These are phyloP conservation scores for Fusarium sp. DNA, from an alignment of 2,329 filamentous ascomycete genomes.

Conservation along the genomic window DNA sequence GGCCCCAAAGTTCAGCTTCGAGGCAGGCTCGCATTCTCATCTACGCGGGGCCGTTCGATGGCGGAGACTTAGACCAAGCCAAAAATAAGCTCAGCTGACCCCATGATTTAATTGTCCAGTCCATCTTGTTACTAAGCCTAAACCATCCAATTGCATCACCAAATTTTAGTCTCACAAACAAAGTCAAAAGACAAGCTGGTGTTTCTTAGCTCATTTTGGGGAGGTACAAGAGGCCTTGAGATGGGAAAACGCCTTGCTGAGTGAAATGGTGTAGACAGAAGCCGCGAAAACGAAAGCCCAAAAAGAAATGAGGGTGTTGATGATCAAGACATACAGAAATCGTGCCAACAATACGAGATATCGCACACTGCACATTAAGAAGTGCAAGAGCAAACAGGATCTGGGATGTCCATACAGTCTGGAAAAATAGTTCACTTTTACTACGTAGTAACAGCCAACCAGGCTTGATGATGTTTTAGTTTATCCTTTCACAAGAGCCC, in stretches of 20 bases:
- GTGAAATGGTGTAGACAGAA: conserved; percentile 1
- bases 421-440: background rate
- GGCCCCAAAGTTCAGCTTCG: background rate
- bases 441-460: background rate
- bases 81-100: conserved; percentile 10
- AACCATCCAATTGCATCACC: background rate
- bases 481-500: background rate
- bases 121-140: background rate
- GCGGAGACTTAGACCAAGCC: background rate
- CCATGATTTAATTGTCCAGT: background rate
- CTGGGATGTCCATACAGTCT: background rate
- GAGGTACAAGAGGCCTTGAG: conserved; percentile 1
- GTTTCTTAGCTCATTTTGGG: background rate
- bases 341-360: conserved; percentile 6
- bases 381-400: background rate
- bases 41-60: background rate
- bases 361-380: background rate
- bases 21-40: background rate
- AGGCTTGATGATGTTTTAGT: too few species aligned
- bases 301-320: conserved; percentile 1
- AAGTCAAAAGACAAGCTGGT: background rate
- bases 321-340: conserved; percentile 2
- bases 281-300: background rate
- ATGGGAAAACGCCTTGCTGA: background rate
- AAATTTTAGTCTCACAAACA: too few species aligned